These are phyloP conservation scores for Beauveria caledonica DNA, from an alignment of 2,329 filamentous ascomycete species.

Conservation along the genomic window DNA sequence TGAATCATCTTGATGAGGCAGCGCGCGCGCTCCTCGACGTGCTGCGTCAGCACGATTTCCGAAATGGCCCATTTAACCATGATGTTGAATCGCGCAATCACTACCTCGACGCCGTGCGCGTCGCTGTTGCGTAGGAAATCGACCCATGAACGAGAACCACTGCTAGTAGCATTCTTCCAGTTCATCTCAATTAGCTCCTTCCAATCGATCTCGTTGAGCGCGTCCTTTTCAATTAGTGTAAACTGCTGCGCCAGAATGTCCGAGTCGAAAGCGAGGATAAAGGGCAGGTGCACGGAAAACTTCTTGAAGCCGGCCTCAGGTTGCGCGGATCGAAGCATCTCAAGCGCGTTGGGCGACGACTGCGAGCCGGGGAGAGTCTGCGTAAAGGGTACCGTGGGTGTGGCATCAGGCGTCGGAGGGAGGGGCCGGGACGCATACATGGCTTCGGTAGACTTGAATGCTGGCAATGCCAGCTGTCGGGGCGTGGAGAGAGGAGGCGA, in stretches of 20 bases:
- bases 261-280: conserved; percentile 74
- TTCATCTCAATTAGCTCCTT: conserved; percentile 77
- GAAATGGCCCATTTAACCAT: conserved; percentile 84
- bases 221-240: conserved; percentile 79
- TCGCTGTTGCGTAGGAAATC: conserved; percentile 67
- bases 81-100: conserved; percentile 79
- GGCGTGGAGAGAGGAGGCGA: conserved; percentile 11
- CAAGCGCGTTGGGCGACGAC: conserved; percentile 9
- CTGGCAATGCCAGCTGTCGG: conserved; percentile 1
- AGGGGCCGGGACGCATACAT: conserved; percentile 28
- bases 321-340: conserved; percentile 28
- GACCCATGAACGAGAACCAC: conserved; percentile 68
- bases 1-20: conserved; percentile 78
- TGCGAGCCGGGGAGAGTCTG: conserved; percentile 15
- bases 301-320: conserved; percentile 25
- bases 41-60: conserved; percentile 66
- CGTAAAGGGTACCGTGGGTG: conserved; percentile 33
- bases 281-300: conserved; percentile 59
- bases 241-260: conserved; percentile 74
- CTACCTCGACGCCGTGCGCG: conserved; percentile 69
- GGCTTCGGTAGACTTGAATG: neutral
- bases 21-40: conserved; percentile 62
- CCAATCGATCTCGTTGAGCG: conserved; percentile 80
- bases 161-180: conserved; percentile 63
- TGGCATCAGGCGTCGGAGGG: conserved; percentile 42